phyloP scores from a whole-genome alignment of 352 stramenopile genomes.

The Phytopythium helicoides region DNA sequence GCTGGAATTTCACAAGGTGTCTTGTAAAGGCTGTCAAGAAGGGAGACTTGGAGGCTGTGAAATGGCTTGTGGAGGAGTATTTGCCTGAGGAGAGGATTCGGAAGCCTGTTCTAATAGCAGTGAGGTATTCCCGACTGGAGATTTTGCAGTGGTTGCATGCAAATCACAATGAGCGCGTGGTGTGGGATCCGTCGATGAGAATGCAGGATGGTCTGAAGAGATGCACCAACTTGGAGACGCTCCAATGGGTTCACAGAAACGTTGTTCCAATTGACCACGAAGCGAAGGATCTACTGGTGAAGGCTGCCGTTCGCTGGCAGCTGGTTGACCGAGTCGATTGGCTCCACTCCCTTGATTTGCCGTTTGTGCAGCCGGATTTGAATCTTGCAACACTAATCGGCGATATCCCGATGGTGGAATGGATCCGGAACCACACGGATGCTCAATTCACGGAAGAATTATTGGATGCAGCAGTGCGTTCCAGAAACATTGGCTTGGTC shows the following conservation, averaged over 20 bases:
- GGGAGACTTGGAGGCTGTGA: background rate
- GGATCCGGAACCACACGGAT: background rate
- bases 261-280: background rate
- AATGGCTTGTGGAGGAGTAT: background rate
- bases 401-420: background rate
- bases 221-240: background rate
- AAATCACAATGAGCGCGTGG: background rate
- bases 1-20: background rate
- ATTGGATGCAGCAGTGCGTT: too few relatives aligned
- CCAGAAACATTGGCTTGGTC: too few relatives aligned
- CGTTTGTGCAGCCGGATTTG: background rate
- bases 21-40: background rate
- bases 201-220: too few relatives aligned
- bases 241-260: background rate
- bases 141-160: background rate
- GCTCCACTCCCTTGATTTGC: too few relatives aligned
- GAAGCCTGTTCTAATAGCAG: background rate
- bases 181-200: background rate
- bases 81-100: background rate
- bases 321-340: too few relatives aligned
- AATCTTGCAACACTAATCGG: background rate
- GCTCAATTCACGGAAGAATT: background rate
- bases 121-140: background rate
- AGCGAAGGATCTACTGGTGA: background rate
- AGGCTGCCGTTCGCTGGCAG: too few relatives aligned